Base-by-base conservation (phyloP, 2,329 filamentous ascomycete genomes). In the Ophiostoma fasciatum region DNA sequence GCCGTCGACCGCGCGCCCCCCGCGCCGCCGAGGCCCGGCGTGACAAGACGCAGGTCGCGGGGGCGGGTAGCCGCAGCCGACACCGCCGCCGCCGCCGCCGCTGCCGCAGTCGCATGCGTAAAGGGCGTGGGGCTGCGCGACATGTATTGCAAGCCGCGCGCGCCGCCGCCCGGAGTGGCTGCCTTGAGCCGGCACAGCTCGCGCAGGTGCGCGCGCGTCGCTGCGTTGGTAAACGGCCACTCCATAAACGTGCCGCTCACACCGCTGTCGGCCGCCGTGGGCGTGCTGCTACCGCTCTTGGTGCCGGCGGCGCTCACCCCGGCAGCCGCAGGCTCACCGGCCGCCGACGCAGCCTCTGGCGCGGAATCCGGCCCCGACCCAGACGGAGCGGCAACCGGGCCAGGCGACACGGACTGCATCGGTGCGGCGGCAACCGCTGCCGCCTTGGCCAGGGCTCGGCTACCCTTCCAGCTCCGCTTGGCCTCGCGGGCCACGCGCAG, bases 391-490 rank as follows among this genome's bases (percentile, higher is more conserved):
- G n/a, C n/a, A n/a, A n/a, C n/a, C n/a, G n/a, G n/a, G n/a, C n/a
- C n/a, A n/a, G n/a, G n/a, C n/a, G n/a, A n/a, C n/a, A n/a, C n/a
- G n/a, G n/a, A n/a, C n/a, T n/a, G n/a, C n/a, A n/a, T n/a, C n/a
- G n/a, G n/a, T n/a, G n/a, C n/a, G n/a, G n/a, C n/a, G n/a, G n/a
- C n/a, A n/a, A n/a, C n/a, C n/a, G 20, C 17, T 10, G 31, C 14
- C 28, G 42, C 43, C 40, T 40, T 52, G 33, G 38, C 43, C 36
- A 58, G 52, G 7, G 57, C 47, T 42, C 64, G 73, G 4, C 69
- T 63, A 1, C 73, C 74, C 49, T 72, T 78, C 75, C 75, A 80
- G 47, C 68, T 78, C 48, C 70, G 62, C 55, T 69, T 76, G 15
- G 74, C 68, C 48, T 77, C 71, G 43, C 74, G 63, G n/a, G 75